Base-by-base conservation (phyloP, 2,329 filamentous ascomycete species). In the Aspergillus sp. region DNA sequence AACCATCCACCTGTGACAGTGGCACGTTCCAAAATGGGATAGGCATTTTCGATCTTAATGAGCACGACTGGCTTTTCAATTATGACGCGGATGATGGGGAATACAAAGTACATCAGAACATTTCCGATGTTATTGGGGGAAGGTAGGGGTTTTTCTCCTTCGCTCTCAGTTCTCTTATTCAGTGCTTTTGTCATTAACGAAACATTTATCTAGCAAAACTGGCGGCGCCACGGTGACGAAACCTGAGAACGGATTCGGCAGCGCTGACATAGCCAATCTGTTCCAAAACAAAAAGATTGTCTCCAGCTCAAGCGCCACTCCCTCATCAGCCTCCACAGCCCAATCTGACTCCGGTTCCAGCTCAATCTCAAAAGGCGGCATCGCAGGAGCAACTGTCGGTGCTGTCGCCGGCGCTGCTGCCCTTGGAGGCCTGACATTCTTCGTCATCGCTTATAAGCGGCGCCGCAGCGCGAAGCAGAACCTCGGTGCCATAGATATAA, bases 31-130 rank as follows among this genome's bases (percentile, higher is more conserved):
- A 32, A 1, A 50, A 50, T 23, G 45, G 48, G 12, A 33, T 50
- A 3, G 45, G 41, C 10, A 47, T 47, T 25, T 50, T 50, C 12
- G 41, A 50, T 15, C 41, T 50, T 12, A 30, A 33, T 17, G 10
- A 43, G 7, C 48, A 41, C 13, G 23, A 30, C 4, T 47, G 45
- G 45, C 33, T 33, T 7, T 44, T 25, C 4, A 43, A 50, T 9
- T 50, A 44, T 7, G 41, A 50, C n/a, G 45, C 48, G 5, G 37
- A 41, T 5, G 41, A 47, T 3, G 23, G 19, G 4, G 23, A 47
- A 5, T 42, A 50, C 15, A 41, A 17, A 2, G 20, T 50, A 5
- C 13, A 35, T 27, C 9, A 27, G 25, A 27, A 27, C 9, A 27
- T 27, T 35, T 35, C 32, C n/a, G 7, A 35, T n/a, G 32, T 35